phyloP scores from a whole-genome alignment of 2,329 filamentous ascomycete genomes.

The Colletotrichum tropicicola region DNA sequence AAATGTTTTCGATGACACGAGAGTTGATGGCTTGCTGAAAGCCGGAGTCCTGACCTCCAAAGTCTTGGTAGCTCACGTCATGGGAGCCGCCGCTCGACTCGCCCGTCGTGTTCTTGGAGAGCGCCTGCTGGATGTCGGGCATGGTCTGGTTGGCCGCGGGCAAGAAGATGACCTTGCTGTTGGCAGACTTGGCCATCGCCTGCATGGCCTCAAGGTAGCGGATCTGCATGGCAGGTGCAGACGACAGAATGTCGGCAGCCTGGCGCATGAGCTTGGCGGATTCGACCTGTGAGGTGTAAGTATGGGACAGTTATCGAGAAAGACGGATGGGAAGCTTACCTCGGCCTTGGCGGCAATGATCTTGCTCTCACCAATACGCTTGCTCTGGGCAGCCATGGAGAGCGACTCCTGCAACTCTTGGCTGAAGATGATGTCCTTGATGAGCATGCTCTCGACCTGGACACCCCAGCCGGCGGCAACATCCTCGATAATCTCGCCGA shows the following conservation, averaged over 20 bases:
- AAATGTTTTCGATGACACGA: conserved; percentile 87
- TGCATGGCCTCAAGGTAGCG: conserved; percentile 99
- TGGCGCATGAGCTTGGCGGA: conserved; percentile 92
- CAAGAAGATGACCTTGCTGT: conserved; percentile 88
- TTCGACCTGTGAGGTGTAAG: conserved; percentile 69
- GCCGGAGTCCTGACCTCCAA: conserved; percentile 62
- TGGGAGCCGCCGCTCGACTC: conserved; percentile 39
- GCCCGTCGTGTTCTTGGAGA: conserved; percentile 45
- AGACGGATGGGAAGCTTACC: conserved; percentile 41
- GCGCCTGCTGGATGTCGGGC: conserved; percentile 49
- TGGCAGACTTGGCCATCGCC: conserved; percentile 94
- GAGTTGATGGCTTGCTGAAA: conserved; percentile 87
- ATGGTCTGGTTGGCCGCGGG: conserved; percentile 70
- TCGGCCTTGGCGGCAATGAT: conserved; percentile 97
- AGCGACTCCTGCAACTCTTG: conserved; percentile 94
- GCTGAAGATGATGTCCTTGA: conserved; percentile 99
- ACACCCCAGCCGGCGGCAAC: conserved; percentile 95
- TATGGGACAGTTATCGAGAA: background rate
- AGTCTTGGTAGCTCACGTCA: conserved; percentile 54
- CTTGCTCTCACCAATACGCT: conserved; percentile 98
- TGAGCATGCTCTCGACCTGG: conserved; percentile 96
- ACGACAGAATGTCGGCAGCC: conserved; percentile 92
- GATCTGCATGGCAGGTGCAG: conserved; percentile 97
- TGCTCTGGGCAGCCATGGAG: conserved; percentile 98
- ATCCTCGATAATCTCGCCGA: conserved; percentile 97